Base-by-base conservation (phyloP, 202 grass and related monocot species). In the Tripidium arundinaceum region DNA sequence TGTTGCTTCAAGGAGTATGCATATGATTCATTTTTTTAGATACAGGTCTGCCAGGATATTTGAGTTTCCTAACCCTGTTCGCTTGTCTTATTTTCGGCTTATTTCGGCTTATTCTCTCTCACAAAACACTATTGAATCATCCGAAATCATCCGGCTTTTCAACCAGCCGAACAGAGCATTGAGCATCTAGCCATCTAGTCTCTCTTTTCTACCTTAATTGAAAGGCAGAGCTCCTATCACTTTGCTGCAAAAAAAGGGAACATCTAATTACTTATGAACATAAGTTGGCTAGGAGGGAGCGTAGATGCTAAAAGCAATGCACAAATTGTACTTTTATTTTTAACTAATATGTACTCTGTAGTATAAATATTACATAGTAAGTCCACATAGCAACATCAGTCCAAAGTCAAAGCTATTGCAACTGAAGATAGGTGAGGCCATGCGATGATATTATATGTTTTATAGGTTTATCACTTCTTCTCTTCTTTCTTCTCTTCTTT, bases 401-500 rank as follows among this genome's bases (percentile, higher is more conserved):
- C 19, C 16, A 11, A 52, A 65, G 72, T 46, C 39, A 27, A 84
- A 81, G 65, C 6, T 85, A 81, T 85, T 77, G 16, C 29, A 81
- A 59, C 60, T 72, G 45, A 8, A 76, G 70, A 76, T 15, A 37
- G 18, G 49, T 50, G 65, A 62, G 77, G 28, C 37, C 31, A 4
- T 26, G 25, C 1, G 18, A 42, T 80, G 18, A 55, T 73, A 21
- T 24, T 72, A 24, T 77, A 34, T 62, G 61, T 34, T 77, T 61
- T 18, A 74, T 80, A 61, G 38, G 61, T 86, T 75, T 21, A 70
- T 90, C 69, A 88, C 79, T 84, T 71, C 76, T 90, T 90, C 26
- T 90, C 88, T 4, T 89, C 66, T 75, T 92, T 90, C 73, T 96
- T 90, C 26, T 93, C 86, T 5, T 91, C 86, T 85, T 97, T 97